phyloP scores from a whole-genome alignment of 2,329 filamentous ascomycete species.

The Claviceps spartinae region DNA sequence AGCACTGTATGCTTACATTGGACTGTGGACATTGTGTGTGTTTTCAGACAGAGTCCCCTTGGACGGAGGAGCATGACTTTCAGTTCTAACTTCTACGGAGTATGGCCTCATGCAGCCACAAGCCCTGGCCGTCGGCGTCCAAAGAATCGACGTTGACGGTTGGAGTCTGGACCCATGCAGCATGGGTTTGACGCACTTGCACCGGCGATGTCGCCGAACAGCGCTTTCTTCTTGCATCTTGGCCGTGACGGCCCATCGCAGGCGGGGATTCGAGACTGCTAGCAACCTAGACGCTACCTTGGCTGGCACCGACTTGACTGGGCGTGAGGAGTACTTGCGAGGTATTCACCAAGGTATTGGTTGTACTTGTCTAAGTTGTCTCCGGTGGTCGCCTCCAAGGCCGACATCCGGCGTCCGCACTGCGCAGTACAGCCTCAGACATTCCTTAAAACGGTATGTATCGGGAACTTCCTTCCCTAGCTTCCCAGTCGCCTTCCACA shows the following conservation, averaged over 20 bases:
- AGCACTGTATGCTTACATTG: neutral
- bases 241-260: conserved; percentile 1
- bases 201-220: conserved; percentile 1
- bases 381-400: neutral
- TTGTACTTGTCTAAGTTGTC: neutral
- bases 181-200: neutral
- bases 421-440: neutral
- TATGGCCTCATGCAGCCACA: neutral
- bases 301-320: neutral
- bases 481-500: neutral
- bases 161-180: neutral
- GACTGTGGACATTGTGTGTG: neutral
- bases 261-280: neutral
- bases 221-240: neutral
- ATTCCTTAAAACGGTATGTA: neutral
- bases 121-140: neutral
- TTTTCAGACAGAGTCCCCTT: neutral
- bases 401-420: neutral
- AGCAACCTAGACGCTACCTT: neutral
- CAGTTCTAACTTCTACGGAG: too few species aligned
- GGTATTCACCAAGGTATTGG: neutral
- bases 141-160: neutral
- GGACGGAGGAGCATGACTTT: neutral
- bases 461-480: neutral
- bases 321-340: neutral